Evolutionary conservation across 331 rosid genomes (phyloP), one percentile per base, ranked within the genome.

Genomic region (Dryas integrifolia): DNA sequence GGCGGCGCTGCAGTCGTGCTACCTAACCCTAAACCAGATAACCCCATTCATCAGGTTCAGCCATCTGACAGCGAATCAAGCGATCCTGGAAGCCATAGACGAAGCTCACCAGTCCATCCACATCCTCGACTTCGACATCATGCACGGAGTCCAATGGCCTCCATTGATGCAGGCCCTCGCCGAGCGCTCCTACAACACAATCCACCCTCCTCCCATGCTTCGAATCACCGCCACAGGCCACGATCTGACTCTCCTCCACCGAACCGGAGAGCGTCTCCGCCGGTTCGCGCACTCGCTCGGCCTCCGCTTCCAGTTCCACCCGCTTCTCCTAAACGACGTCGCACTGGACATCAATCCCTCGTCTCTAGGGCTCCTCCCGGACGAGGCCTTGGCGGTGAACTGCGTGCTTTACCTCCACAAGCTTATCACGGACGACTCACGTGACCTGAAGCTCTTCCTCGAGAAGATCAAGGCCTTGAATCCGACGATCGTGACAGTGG

Each of bases 81-180:
- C 90, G 44, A 86, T 86, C 75, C 68, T 86, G 30, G 90, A 86
- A 26, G 82, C 84, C 56, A 70, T 86, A 2, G 87, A 79, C 66
- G 76, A 80, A 5, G 72, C 58, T 7, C 77, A 75, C 6, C 81
- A 60, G 10, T 73, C 84, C 43, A 72, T 86, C 67, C 90, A 86
- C 76, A 78, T 86, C 71, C 56, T 86, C 38, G 90, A 86, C 74
- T 81, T 81, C 21, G 90, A 83, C 77, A 83, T 86, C 15, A 83
- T 76, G 83, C 87, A 86, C 79, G 90, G 90, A 7, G 79, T 86
- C 58, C 90, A 86, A 69, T 86, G 90, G 90, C 90, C 90, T 4
- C 90, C 90, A 21, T 77, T 86, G 14, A 86, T 86, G 90, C 90
- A 86, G 9, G 88, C 90, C 70, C 84, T 86, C 18, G 79, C 75